Evolutionary conservation across 2,329 filamentous ascomycete genomes (phyloP).

Genomic region (Lanzia echinophila): DNA sequence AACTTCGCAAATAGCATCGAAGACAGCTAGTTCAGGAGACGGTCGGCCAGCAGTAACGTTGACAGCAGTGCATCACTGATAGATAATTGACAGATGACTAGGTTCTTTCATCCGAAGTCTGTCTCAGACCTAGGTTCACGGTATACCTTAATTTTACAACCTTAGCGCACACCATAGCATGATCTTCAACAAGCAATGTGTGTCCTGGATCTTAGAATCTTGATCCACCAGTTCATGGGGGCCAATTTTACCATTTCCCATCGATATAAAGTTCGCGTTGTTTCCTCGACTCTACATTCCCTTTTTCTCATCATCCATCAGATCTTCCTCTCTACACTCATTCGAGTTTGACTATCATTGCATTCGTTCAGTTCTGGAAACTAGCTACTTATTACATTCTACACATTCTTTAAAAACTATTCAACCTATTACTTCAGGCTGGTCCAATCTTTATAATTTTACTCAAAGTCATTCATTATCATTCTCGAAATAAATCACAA

Average conservation of each 20-base stretch:
- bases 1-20: too few species aligned
- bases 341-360: conserved; percentile 13
- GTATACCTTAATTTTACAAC: not conserved
- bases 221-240: not conserved
- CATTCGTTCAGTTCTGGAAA: conserved; percentile 29
- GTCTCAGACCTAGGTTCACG: not conserved
- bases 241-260: not conserved
- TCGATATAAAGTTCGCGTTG: not conserved
- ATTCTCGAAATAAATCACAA: conserved; percentile 9
- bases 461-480: conserved; percentile 1
- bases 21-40: too few species aligned
- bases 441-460: conserved; percentile 21
- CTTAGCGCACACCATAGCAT: conserved; percentile 1
- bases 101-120: conserved; percentile 1
- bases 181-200: conserved; percentile 1
- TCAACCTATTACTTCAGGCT: conserved; percentile 19
- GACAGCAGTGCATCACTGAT: not conserved
- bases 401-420: conserved; percentile 23
- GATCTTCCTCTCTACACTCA: conserved; percentile 3
- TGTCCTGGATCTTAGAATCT: not conserved
- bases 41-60: not conserved
- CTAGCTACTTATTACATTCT: conserved; percentile 12
- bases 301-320: not conserved
- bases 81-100: not conserved
- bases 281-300: not conserved